These are phyloP conservation scores for Colletotrichum viniferum DNA, from an alignment of 2,329 filamentous ascomycete species.

Conservation along the genomic window DNA sequence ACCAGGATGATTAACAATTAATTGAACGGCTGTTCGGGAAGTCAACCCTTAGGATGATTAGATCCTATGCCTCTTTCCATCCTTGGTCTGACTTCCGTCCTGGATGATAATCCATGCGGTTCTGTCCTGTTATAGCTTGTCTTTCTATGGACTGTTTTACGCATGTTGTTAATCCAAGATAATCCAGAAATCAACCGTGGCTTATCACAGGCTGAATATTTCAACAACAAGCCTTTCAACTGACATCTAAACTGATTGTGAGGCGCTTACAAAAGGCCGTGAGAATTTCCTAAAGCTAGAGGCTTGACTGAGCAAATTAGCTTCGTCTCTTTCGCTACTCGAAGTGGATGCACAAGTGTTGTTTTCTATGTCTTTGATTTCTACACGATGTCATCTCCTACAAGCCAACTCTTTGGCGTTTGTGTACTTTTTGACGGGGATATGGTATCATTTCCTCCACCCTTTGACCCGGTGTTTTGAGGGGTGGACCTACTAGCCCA, in stretches of 20 bases:
- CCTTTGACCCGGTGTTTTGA: neutral
- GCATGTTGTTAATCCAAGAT: neutral
- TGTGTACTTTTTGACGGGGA: neutral
- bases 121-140: neutral
- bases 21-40: neutral
- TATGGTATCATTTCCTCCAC: neutral
- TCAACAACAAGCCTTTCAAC: neutral
- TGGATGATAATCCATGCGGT: neutral
- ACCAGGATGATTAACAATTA: neutral
- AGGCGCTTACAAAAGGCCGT: neutral
- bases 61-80: neutral
- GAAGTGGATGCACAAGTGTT: neutral
- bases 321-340: neutral
- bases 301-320: neutral
- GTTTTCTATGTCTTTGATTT: neutral
- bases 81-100: neutral
- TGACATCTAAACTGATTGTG: neutral
- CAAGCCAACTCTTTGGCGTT: neutral
- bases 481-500: neutral
- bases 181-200: neutral
- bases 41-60: neutral
- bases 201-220: neutral
- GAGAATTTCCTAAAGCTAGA: neutral
- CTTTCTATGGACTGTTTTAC: neutral
- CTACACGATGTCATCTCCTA: neutral